Conservation (phyloP, 495 filamentous ascomycete genomes). For the Tetracladium setigerum region DNA sequence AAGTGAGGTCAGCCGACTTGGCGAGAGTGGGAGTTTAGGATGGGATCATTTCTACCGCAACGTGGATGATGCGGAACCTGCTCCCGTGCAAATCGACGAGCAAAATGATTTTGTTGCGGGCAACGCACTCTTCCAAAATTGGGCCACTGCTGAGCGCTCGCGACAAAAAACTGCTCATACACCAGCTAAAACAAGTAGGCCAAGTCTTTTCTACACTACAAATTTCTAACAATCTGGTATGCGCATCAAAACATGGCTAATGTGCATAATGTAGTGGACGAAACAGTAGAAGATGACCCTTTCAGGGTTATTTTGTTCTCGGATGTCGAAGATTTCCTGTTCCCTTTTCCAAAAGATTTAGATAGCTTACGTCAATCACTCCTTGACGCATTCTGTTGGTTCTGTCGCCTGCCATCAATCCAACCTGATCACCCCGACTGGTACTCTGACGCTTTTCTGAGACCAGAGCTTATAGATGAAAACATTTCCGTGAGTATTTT, state of each 20-base stretch:
- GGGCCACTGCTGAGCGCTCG: conserved; percentile 53
- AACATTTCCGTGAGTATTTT: too few relatives aligned
- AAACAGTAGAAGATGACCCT: conserved; percentile 62
- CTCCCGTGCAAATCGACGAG: conserved; percentile 26
- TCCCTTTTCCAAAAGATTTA: conserved; percentile 37
- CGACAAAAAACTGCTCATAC: conserved; percentile 37
- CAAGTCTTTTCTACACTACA: too few relatives aligned
- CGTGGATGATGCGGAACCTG: conserved; percentile 23
- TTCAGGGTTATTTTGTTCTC: conserved; percentile 70
- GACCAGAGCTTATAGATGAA: conserved; percentile 7
- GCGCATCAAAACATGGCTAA: conserved; percentile 26
- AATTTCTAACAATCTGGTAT: too few relatives aligned
- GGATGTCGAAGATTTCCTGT: conserved; percentile 60
- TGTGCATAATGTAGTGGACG: conserved; percentile 33
- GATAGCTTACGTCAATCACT: conserved; percentile 34
- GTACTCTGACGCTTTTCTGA: conserved; percentile 12
- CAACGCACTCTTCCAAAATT: conserved; percentile 37
- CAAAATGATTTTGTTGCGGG: conserved; percentile 21
- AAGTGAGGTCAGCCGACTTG: conserved; percentile 71
- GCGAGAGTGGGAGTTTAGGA: conserved; percentile 62
- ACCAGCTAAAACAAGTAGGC: conserved; percentile 48
- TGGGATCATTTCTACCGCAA: conserved; percentile 53
- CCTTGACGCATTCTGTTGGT: conserved; percentile 60
- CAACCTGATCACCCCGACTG: neutral
- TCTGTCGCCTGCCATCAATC: conserved; percentile 57